phyloP scores from a whole-genome alignment of 306 rosid species.

The Gynostemma pentaphyllum region DNA sequence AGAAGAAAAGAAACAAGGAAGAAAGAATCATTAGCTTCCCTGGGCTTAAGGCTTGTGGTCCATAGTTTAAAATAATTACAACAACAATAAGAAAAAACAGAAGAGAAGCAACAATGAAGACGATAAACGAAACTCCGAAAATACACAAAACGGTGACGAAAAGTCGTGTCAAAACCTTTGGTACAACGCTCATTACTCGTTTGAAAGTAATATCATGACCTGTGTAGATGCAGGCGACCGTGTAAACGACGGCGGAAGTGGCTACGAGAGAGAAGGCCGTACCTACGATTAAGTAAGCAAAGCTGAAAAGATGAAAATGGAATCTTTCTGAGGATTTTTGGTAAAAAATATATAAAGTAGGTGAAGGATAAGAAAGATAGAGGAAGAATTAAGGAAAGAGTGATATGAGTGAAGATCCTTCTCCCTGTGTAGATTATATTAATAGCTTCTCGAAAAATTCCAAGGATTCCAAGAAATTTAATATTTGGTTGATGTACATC shows the following conservation, averaged over 20 bases:
- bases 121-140: neutral
- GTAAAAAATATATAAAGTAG: slow-evolving; percentile 9
- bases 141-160: slow-evolving; percentile 20
- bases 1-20: no score
- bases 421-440: no score
- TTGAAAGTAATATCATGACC: slow-evolving; percentile 7
- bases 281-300: slow-evolving; percentile 11
- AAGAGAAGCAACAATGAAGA: slow-evolving; percentile 24
- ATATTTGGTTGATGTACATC: slow-evolving; percentile 23
- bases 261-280: slow-evolving; percentile 20
- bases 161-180: slow-evolving; percentile 16
- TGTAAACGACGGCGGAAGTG: slow-evolving; percentile 20
- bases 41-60: neutral
- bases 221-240: slow-evolving; percentile 19
- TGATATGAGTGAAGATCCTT: slow-evolving; percentile 20
- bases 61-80: neutral
- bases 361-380: slow-evolving; percentile 16
- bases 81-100: slow-evolving; percentile 32
- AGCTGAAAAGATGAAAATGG: slow-evolving; percentile 14
- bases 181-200: neutral
- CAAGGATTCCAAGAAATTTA: slow-evolving; percentile 18
- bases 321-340: slow-evolving; percentile 3
- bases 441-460: no score
- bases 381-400: slow-evolving; percentile 21
- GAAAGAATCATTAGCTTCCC: neutral